phyloP scores from a whole-genome alignment of 108 stramenopile species.

The Asterionellopsis glacialis region DNA sequence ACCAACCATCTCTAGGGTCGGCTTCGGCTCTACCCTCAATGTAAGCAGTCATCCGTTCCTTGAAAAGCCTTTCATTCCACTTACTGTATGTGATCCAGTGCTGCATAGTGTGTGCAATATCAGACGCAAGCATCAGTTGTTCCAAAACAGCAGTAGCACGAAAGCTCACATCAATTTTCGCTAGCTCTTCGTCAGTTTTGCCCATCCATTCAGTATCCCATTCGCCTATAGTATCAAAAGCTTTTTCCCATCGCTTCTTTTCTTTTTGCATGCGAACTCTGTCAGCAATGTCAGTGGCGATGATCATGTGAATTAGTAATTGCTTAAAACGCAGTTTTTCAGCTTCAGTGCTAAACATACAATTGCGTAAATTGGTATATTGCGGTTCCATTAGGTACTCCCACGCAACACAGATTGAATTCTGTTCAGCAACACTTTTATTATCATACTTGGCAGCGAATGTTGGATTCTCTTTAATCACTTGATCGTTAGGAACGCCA shows the following conservation, averaged over 20 bases:
- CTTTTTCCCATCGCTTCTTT: constrained; percentile 5
- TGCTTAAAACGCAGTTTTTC: constrained; percentile 30
- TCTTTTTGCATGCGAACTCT: constrained; percentile 7
- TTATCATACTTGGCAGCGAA: constrained; percentile 15
- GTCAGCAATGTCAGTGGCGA: constrained; percentile 41
- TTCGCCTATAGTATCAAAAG: constrained; percentile 1
- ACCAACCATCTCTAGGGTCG: constrained; percentile 31
- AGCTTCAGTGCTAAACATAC: constrained; percentile 12
- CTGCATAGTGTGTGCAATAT: constrained; percentile 39
- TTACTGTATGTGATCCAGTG: constrained; percentile 34
- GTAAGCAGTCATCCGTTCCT: constrained; percentile 17
- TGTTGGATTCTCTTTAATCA: constrained; percentile 17
- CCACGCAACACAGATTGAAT: constrained; percentile 25
- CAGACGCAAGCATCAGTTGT: constrained; percentile 34
- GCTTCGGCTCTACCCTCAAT: constrained; percentile 20
- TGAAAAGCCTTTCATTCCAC: constrained; percentile 38
- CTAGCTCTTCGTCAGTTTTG: background rate
- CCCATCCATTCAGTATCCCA: background rate
- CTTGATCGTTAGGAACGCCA: constrained; percentile 27
- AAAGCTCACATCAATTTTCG: too few species aligned
- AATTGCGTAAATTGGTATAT: constrained; percentile 14
- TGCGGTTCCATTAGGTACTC: constrained; percentile 21
- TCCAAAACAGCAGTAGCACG: constrained; percentile 21
- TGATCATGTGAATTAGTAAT: constrained; percentile 32
- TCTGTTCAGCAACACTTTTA: constrained; percentile 15